Evolutionary conservation across 148 eudicot genomes (phyloP).

Genomic region (Dianthus caryophyllus): DNA sequence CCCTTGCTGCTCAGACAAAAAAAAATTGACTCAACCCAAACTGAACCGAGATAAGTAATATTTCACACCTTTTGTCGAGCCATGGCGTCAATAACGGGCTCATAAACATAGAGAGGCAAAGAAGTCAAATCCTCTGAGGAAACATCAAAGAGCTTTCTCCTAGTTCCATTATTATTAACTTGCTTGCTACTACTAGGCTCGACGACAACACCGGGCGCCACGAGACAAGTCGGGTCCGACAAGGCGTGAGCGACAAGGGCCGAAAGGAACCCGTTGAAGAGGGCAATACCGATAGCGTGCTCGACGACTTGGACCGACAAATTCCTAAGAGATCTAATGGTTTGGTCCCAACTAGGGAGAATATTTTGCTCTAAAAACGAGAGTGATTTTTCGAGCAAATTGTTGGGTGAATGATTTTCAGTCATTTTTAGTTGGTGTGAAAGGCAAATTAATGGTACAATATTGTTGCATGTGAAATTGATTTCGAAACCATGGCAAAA

Average conservation of each 20-base stretch:
- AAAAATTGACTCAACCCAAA: too few species aligned
- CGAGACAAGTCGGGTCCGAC: slow-evolving; percentile 38
- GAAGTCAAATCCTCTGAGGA: slow-evolving; percentile 37
- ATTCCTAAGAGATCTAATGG: slow-evolving; percentile 38
- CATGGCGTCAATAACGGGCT: slow-evolving; percentile 39
- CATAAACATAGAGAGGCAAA: slow-evolving; percentile 48
- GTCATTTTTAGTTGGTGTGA: slow-evolving; percentile 61
- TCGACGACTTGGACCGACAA: slow-evolving; percentile 22
- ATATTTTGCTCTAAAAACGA: slow-evolving; percentile 36
- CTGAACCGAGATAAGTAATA: too few species aligned
- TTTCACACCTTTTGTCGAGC: slow-evolving; percentile 20
- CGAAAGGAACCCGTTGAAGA: slow-evolving; percentile 37
- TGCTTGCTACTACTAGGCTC: slow-evolving; percentile 24
- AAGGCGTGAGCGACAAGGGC: slow-evolving; percentile 38
- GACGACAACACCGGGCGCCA: slow-evolving; percentile 30
- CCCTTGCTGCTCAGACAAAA: not conserved
- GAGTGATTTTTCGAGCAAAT: slow-evolving; percentile 38
- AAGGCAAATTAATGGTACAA: slow-evolving; percentile 41
- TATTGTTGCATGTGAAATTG: slow-evolving; percentile 43
- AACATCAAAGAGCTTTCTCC: slow-evolving; percentile 47
- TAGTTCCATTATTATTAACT: slow-evolving; percentile 25
- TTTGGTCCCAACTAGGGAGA: slow-evolving; percentile 57
- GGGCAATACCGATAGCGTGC: slow-evolving; percentile 39
- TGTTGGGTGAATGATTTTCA: slow-evolving; percentile 46
- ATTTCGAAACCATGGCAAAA: slow-evolving; percentile 63